Percentiles rank a stretch among this genome's conserved stretches.
Evolutionary conservation across 2,329 filamentous ascomycete species (phyloP).

Genomic region (Penicillium vulpinum): DNA sequence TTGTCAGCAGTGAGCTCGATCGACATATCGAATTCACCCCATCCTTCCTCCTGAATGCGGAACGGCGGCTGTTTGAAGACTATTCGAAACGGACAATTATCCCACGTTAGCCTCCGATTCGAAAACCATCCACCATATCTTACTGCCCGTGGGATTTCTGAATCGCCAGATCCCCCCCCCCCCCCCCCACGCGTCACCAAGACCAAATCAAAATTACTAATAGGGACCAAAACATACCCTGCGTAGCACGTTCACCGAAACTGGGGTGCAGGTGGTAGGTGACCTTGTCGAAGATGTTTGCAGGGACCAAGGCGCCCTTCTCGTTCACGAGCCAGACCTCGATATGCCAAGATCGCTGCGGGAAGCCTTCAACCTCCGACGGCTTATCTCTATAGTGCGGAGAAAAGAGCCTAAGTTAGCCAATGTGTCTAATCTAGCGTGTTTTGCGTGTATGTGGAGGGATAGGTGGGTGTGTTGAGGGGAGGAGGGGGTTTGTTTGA

Average conservation of each 20-base stretch:
- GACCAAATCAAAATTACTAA: not conserved
- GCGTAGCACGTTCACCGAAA: slow-evolving; percentile 76
- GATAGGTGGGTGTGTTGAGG: not conserved
- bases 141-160: not conserved
- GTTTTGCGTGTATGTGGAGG: not conserved
- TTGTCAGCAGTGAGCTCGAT: slow-evolving; percentile 85
- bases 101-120: not conserved
- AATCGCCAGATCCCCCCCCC: not conserved
- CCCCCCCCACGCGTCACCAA: not conserved
- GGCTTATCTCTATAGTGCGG: slow-evolving; percentile 67
- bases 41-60: slow-evolving; percentile 87
- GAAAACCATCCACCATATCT: not conserved
- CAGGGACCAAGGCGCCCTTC: slow-evolving; percentile 77
- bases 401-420: slow-evolving; percentile 8
- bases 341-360: slow-evolving; percentile 90
- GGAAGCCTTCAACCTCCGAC: slow-evolving; percentile 80
- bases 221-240: slow-evolving; percentile 62
- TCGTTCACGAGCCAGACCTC: slow-evolving; percentile 82
- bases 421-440: not conserved
- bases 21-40: slow-evolving; percentile 97
- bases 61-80: slow-evolving; percentile 85
- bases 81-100: slow-evolving; percentile 36
- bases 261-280: slow-evolving; percentile 92
- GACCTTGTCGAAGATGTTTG: slow-evolving; percentile 86
- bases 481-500: not conserved